phyloP scores from a whole-genome alignment of 2,329 filamentous ascomycete genomes.

The Lachnellula arida region DNA sequence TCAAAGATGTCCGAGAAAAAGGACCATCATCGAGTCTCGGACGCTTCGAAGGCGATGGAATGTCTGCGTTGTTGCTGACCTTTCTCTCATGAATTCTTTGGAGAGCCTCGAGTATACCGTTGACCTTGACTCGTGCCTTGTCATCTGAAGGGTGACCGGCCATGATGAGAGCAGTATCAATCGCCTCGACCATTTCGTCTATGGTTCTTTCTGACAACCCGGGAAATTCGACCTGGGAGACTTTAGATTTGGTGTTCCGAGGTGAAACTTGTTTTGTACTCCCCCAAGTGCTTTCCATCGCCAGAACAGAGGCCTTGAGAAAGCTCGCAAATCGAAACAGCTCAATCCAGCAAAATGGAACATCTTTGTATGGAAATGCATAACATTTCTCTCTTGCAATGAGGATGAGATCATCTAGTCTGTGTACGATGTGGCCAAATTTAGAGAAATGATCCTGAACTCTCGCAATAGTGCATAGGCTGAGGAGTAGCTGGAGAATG shows the following conservation, averaged over 20 bases:
- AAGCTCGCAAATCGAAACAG: conserved; percentile 69
- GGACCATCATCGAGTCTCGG: conserved; percentile 13
- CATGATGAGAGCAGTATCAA: conserved; percentile 34
- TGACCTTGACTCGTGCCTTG: conserved; percentile 35
- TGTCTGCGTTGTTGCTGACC: not conserved
- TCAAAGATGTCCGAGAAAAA: conserved; percentile 31
- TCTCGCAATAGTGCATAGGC: conserved; percentile 9
- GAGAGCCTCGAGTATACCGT: conserved; percentile 57
- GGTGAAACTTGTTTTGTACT: not conserved
- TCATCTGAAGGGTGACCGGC: conserved; percentile 16
- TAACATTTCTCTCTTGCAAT: conserved; percentile 65
- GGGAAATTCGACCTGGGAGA: not conserved
- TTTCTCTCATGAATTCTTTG: conserved; percentile 43
- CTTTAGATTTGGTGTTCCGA: not conserved
- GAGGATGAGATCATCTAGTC: conserved; percentile 52
- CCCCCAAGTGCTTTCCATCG: conserved; percentile 23
- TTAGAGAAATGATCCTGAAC: conserved; percentile 2
- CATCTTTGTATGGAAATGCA: conserved; percentile 60
- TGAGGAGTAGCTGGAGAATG: conserved; percentile 15
- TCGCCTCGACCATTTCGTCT: conserved; percentile 26
- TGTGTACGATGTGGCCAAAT: conserved; percentile 20
- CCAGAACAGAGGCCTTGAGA: conserved; percentile 47
- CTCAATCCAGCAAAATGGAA: conserved; percentile 64
- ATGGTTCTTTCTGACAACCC: conserved; percentile 5
- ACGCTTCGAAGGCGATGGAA: conserved; percentile 17